Conservation (phyloP, 345 rosid genomes). For the Salix arbutifolia region DNA sequence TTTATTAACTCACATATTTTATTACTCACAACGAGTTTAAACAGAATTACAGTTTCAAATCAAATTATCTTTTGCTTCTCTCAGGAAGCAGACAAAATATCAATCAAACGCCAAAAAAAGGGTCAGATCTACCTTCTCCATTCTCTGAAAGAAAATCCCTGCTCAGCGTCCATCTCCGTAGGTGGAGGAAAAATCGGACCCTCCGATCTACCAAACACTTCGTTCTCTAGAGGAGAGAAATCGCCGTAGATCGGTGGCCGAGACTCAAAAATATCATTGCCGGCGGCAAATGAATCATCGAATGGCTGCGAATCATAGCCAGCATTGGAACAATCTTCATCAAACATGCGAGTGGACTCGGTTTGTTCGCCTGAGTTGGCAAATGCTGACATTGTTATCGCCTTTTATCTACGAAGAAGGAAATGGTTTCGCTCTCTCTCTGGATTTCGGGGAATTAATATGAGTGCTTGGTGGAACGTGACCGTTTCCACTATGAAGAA, state of each 20-base stretch:
- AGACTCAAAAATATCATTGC: conserved; percentile 34
- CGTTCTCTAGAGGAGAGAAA: conserved; percentile 30
- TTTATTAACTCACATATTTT: neutral
- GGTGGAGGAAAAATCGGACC: conserved; percentile 60
- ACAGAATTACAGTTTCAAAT: neutral
- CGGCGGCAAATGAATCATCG: conserved; percentile 13
- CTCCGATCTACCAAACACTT: conserved; percentile 41
- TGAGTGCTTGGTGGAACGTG: neutral
- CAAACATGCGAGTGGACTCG: conserved; percentile 30
- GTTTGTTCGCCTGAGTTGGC: conserved; percentile 30
- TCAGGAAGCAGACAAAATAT: neutral
- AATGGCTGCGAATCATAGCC: conserved; percentile 28
- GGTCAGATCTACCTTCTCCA: conserved; percentile 70
- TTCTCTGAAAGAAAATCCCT: conserved; percentile 60
- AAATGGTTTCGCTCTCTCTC: neutral
- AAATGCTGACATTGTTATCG: conserved; percentile 42
- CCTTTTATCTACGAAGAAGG: conserved; percentile 14
- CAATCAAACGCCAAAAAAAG: neutral
- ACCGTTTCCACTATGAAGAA: neutral
- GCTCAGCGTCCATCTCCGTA: conserved; percentile 51
- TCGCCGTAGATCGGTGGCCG: conserved; percentile 30
- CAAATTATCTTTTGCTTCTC: neutral
- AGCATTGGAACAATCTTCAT: conserved; percentile 20
- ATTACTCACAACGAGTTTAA: neutral
- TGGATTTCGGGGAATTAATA: neutral